phyloP scores from a whole-genome alignment of 768 basidiomycete species.

The Xerocomellus chrysenteron region DNA sequence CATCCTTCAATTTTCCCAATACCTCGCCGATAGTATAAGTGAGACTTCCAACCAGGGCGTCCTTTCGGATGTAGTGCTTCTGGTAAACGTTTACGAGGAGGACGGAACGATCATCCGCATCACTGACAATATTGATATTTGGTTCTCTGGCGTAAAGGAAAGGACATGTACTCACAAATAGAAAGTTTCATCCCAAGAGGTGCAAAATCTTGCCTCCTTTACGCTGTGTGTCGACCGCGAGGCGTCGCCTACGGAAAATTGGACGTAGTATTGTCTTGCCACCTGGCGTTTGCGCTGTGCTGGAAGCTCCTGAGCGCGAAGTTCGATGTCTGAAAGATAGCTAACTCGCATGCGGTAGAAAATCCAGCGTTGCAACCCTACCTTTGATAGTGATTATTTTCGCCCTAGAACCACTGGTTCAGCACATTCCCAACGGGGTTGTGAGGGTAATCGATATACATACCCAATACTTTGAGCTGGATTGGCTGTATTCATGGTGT shows the following conservation, averaged over 20 bases:
- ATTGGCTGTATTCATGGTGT: too few relatives aligned
- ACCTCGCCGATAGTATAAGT: too few relatives aligned
- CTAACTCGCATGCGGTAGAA: too few relatives aligned
- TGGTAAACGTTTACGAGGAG: not conserved
- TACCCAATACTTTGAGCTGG: too few relatives aligned
- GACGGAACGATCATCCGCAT: not conserved
- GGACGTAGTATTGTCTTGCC: not conserved
- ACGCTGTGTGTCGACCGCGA: not conserved
- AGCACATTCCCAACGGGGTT: not conserved
- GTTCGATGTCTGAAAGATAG: not conserved
- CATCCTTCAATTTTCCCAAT: too few relatives aligned
- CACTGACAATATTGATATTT: not conserved
- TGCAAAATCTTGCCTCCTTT: not conserved
- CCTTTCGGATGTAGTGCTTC: not conserved
- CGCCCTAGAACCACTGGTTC: not conserved
- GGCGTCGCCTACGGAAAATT: not conserved
- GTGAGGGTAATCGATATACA: too few relatives aligned
- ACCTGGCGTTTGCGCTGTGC: not conserved
- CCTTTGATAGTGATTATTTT: not conserved
- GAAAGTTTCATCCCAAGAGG: not conserved
- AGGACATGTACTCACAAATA: not conserved
- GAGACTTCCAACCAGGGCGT: too few relatives aligned
- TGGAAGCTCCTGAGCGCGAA: not conserved
- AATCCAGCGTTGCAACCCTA: not conserved
- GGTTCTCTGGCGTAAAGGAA: not conserved